Base-by-base conservation (phyloP, 2,329 filamentous ascomycete species). In the Plectosphaerella cucumerina region DNA sequence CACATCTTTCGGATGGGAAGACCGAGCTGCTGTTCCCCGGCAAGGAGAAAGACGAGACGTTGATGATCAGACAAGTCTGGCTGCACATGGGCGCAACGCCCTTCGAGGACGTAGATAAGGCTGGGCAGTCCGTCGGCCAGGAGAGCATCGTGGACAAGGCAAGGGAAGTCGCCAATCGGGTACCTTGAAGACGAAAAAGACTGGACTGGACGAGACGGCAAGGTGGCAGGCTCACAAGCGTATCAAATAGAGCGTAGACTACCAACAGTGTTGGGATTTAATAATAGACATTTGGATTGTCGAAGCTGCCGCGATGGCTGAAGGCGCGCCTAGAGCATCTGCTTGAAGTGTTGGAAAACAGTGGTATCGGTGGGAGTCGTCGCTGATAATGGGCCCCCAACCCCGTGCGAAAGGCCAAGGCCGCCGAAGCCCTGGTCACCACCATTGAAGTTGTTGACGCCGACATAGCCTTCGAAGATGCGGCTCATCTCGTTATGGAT, bases 401-500 rank as follows among this genome's bases (percentile, higher is more conserved):
- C 39, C 6, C 39, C 39, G 12, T 20, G 39, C 4, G 39, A 17
- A 4, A 42, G 39, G 5, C 15, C 52, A 33, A n/a, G 55, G 59
- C 11, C 64, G 45, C 34, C 52, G 47, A 3, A 60, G 46, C 3
- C 58, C 56, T 55, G 48, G 3, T 65, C 63, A 4, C 62, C 58
- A 31, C 26, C 26, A 31, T 31, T 31, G 44, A 68, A 69, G 50
- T 68, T 58, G 21, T 66, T 68, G 35, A 69, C 56, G 1, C 62
- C 64, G 5, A 71, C 63, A 45, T 71, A 72, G 34, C 65, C 65
- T 51, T 73, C 68, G 35, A 70, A 71, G 17, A 74, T 71, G 1
- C 73, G 71, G 12, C 72, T 76, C 74, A 83, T 78, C 58, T 83
- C 80, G 20, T 58, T 74, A 50, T 78, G 77, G 35, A 83, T 72